Conservation (phyloP, 495 filamentous ascomycete genomes). For the Xylaria telfairii region DNA sequence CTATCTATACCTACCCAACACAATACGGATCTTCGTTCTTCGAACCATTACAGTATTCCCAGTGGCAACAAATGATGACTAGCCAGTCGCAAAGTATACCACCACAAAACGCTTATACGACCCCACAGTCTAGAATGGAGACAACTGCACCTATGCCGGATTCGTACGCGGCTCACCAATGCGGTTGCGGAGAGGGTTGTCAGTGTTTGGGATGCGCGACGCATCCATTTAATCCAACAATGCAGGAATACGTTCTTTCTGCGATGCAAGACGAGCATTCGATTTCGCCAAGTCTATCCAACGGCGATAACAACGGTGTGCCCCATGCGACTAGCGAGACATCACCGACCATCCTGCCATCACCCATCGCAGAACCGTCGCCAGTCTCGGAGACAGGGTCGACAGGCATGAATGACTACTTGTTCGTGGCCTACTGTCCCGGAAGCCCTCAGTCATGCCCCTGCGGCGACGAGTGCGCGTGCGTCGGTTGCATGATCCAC, state of each 20-base stretch:
- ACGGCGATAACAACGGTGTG: slow-evolving; percentile 23
- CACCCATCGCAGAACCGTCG: slow-evolving; percentile 51
- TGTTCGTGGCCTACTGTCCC: slow-evolving; percentile 56
- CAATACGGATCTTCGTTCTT: slow-evolving; percentile 46
- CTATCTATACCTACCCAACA: slow-evolving; percentile 41
- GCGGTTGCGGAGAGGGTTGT: slow-evolving; percentile 70
- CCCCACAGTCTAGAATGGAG: slow-evolving; percentile 18
- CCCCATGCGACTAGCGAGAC: slow-evolving; percentile 23
- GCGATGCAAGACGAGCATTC: slow-evolving; percentile 22
- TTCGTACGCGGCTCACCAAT: slow-evolving; percentile 53
- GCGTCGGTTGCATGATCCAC: slow-evolving; percentile 56
- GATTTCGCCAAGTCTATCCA: slow-evolving; percentile 23
- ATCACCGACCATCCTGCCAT: slow-evolving; percentile 37
- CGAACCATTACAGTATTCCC: slow-evolving; percentile 48
- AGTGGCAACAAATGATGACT: slow-evolving; percentile 45
- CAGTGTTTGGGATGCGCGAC: slow-evolving; percentile 71
- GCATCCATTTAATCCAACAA: slow-evolving; percentile 77
- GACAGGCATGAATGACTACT: slow-evolving; percentile 44
- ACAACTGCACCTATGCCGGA: slow-evolving; percentile 13
- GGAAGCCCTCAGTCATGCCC: slow-evolving; percentile 50
- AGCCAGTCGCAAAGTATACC: slow-evolving; percentile 27
- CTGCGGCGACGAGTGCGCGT: slow-evolving; percentile 60
- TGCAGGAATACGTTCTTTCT: slow-evolving; percentile 64
- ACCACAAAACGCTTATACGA: slow-evolving; percentile 18
- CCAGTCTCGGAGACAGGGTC: slow-evolving; percentile 50